A percentile compares a stretch with the other conserved stretches of the same genome.
These are phyloP conservation scores for Hsuehochloa calcarea DNA, from an alignment of 176 grass and related monocot genomes.

Conservation along the genomic window DNA sequence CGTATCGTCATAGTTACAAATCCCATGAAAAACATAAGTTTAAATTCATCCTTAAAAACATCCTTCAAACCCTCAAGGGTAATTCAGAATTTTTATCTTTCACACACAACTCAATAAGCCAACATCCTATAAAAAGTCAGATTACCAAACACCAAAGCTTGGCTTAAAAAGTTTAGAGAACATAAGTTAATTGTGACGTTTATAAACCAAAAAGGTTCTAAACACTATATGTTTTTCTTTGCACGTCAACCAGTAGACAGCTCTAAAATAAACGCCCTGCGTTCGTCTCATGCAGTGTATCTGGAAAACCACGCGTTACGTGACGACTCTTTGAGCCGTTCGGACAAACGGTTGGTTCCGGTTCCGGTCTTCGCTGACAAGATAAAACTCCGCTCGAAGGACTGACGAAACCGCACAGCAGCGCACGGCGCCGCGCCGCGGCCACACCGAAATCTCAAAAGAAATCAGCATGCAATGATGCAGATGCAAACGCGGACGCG, in stretches of 20 bases:
- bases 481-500: neutral
- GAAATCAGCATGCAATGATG: neutral
- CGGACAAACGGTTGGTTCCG: neutral
- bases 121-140: too few species aligned
- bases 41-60: too few species aligned
- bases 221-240: neutral
- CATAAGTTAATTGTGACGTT: too few species aligned
- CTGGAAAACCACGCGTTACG: neutral
- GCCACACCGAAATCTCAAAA: neutral
- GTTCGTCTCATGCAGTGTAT: neutral
- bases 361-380: neutral
- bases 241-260: neutral
- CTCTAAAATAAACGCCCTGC: neutral
- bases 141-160: too few species aligned
- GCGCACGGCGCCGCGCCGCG: neutral
- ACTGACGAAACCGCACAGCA: neutral
- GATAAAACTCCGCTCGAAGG: neutral
- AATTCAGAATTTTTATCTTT: too few species aligned
- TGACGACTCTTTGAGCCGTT: neutral
- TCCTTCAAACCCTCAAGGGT: too few species aligned
- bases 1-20: too few species aligned
- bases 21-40: too few species aligned
- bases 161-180: too few species aligned
- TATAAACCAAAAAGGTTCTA: too few species aligned
- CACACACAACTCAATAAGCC: too few species aligned